Percentiles rank a stretch among this genome's conserved stretches.
phyloP scores from a whole-genome alignment of 345 rosid genomes.

The Eucalyptus coolabah region DNA sequence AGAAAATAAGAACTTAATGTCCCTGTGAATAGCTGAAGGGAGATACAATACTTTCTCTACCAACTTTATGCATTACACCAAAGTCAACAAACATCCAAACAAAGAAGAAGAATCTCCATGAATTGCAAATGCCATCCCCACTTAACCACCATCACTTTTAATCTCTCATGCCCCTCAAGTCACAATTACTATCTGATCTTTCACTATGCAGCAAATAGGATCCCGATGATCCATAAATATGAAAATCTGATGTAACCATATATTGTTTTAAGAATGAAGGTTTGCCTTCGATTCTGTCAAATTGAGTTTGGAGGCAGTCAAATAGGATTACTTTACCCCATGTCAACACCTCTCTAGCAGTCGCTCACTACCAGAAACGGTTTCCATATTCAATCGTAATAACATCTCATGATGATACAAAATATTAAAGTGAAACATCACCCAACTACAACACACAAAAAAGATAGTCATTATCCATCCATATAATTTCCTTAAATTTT shows the following conservation, averaged over 20 bases:
- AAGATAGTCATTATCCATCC: background rate
- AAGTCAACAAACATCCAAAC: background rate
- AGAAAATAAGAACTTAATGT: background rate
- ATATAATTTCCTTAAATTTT: background rate
- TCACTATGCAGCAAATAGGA: background rate
- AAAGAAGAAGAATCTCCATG: background rate
- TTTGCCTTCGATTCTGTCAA: background rate
- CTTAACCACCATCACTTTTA: background rate
- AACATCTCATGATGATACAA: background rate
- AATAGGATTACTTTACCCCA: background rate
- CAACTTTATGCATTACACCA: background rate
- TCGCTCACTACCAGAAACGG: background rate
- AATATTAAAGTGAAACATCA: background rate
- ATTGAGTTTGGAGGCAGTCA: background rate
- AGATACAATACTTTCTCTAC: background rate
- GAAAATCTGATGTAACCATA: background rate
- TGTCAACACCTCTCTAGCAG: background rate
- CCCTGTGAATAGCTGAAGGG: background rate
- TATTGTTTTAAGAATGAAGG: background rate
- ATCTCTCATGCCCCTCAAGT: background rate
- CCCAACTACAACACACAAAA: background rate
- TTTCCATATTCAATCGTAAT: background rate
- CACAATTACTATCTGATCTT: background rate
- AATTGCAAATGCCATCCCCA: background rate
- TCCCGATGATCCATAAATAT: background rate